Percentiles rank a stretch among this genome's conserved stretches.
Evolutionary conservation across 495 filamentous ascomycete genomes (phyloP).

Genomic region (Tetracladium setigerum): DNA sequence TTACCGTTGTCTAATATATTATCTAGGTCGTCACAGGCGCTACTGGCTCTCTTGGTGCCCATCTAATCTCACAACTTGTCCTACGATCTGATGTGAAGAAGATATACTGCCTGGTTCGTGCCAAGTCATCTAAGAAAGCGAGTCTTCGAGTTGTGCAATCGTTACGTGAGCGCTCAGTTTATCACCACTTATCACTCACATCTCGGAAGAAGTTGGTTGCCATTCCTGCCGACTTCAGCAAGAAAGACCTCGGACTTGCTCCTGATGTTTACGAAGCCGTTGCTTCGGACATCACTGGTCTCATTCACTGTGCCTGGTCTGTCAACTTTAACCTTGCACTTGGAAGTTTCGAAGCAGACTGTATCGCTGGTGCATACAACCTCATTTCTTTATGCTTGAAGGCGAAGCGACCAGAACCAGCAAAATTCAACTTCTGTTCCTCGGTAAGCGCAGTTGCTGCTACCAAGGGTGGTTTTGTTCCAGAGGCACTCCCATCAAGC

Average conservation of each 20-base stretch:
- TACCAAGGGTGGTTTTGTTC: constrained; percentile 4
- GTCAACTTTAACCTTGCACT: constrained; percentile 55
- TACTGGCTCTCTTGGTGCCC: constrained; percentile 47
- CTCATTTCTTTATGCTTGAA: background rate
- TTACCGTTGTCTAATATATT: constrained; percentile 25
- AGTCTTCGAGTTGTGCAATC: constrained; percentile 14
- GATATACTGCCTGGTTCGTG: constrained; percentile 47
- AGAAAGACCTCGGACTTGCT: constrained; percentile 31
- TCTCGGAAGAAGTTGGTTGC: constrained; percentile 31
- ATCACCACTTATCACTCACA: constrained; percentile 12
- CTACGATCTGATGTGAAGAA: constrained; percentile 28
- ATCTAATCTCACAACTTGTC: constrained; percentile 37
- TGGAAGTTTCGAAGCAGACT: constrained; percentile 42
- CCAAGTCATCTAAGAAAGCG: constrained; percentile 12
- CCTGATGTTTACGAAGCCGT: constrained; percentile 24
- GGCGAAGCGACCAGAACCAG: background rate
- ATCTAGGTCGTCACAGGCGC: constrained; percentile 33
- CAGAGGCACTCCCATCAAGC: background rate
- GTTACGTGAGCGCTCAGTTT: constrained; percentile 12
- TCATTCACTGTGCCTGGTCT: constrained; percentile 57
- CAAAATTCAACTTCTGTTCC: constrained; percentile 27
- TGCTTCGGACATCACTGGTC: constrained; percentile 29
- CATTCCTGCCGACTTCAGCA: constrained; percentile 17
- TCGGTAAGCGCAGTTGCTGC: constrained; percentile 16
- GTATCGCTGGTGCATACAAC: constrained; percentile 42